These are phyloP conservation scores for Talaromyces piceae DNA, from an alignment of 2,329 filamentous ascomycete species.

Conservation along the genomic window DNA sequence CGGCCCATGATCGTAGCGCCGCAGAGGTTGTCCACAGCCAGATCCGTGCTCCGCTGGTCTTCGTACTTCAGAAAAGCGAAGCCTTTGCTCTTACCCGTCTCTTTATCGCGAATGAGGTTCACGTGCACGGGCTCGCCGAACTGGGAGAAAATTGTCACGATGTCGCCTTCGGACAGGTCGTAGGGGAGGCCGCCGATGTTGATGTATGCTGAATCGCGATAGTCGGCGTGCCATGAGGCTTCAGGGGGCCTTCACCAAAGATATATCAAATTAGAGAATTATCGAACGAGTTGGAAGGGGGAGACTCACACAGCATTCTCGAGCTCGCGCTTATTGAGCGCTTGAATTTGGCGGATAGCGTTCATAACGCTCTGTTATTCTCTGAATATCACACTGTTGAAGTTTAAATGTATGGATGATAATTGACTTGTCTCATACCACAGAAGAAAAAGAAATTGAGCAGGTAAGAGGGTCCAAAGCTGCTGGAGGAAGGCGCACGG, in stretches of 20 bases:
- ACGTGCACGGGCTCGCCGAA: slow-evolving; percentile 92
- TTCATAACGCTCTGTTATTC: slow-evolving; percentile 60
- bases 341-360: slow-evolving; percentile 82
- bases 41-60: slow-evolving; percentile 89
- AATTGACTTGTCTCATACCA: no score
- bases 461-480: not conserved
- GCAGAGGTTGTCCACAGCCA: slow-evolving; percentile 92
- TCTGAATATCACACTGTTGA: not conserved
- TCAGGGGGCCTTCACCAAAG: slow-evolving; percentile 57
- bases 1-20: slow-evolving; percentile 77
- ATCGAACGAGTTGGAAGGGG: slow-evolving; percentile 6
- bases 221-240: slow-evolving; percentile 95
- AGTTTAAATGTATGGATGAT: no score
- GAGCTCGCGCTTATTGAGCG: slow-evolving; percentile 89
- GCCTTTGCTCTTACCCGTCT: slow-evolving; percentile 88
- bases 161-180: slow-evolving; percentile 88
- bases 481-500: not conserved
- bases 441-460: no score
- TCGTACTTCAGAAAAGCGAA: slow-evolving; percentile 98
- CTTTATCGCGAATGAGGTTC: slow-evolving; percentile 87
- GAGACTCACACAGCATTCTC: slow-evolving; percentile 70
- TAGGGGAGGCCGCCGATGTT: slow-evolving; percentile 93
- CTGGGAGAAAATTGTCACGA: slow-evolving; percentile 94
- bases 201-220: slow-evolving; percentile 92
- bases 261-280: slow-evolving; percentile 6